These are phyloP conservation scores for Microcera coccophila DNA, from an alignment of 2,329 filamentous ascomycete species.

Conservation along the genomic window DNA sequence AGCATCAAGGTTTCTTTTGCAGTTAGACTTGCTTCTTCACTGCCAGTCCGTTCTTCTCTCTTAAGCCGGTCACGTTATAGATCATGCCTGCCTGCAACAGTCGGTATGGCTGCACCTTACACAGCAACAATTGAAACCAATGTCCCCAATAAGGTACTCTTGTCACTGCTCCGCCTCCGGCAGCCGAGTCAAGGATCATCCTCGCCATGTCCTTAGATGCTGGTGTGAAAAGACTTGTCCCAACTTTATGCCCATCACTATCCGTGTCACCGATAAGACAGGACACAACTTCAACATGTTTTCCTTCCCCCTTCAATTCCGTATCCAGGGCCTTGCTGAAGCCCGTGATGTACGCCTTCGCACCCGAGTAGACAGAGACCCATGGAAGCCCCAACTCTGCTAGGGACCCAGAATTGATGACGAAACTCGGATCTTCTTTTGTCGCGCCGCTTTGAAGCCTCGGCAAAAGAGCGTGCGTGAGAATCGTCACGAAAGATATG, in stretches of 20 bases:
- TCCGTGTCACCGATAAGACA: slow-evolving; percentile 3
- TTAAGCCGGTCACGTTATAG: too few species aligned
- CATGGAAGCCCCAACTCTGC: slow-evolving; percentile 5
- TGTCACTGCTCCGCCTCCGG: too few species aligned
- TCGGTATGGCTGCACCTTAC: too few species aligned
- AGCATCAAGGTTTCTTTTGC: too few species aligned
- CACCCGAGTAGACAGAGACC: slow-evolving; percentile 2
- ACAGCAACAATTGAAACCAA: too few species aligned
- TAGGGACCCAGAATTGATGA: slow-evolving; percentile 4
- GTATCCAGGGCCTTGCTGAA: slow-evolving; percentile 5
- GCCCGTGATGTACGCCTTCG: slow-evolving; percentile 4
- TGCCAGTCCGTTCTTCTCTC: too few species aligned
- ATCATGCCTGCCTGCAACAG: too few species aligned
- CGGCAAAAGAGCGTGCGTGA: slow-evolving; percentile 1
- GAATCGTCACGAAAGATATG: slow-evolving; percentile 4
- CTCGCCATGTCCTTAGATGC: slow-evolving; percentile 1
- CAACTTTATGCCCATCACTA: slow-evolving; percentile 4
- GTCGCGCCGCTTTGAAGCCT: neutral
- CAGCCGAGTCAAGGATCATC: too few species aligned
- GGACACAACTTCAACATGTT: slow-evolving; percentile 3
- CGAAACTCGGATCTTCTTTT: neutral
- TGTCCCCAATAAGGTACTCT: too few species aligned
- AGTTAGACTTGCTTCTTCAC: too few species aligned
- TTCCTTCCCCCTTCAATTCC: slow-evolving; percentile 1
- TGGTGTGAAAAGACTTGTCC: slow-evolving; percentile 3